phyloP scores from a whole-genome alignment of 257 asterid genomes.

The Echium plantagineum region DNA sequence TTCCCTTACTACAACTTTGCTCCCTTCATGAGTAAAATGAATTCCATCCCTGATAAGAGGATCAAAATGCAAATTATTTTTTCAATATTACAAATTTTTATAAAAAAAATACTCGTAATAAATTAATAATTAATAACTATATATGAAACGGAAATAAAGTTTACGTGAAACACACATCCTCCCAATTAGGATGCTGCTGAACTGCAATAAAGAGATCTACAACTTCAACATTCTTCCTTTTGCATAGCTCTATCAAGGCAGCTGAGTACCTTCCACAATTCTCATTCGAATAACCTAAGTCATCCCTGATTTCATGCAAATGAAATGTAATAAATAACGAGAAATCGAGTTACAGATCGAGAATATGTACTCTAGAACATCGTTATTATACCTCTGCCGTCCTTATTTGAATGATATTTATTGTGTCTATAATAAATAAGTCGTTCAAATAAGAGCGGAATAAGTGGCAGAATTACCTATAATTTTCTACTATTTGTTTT shows the following conservation, averaged over 20 bases:
- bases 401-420: too few relatives aligned
- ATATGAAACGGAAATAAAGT: conserved; percentile 1
- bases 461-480: neutral
- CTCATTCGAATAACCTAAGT: neutral
- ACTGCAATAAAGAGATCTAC: conserved; percentile 33
- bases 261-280: neutral
- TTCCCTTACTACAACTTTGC: conserved; percentile 44
- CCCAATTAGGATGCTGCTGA: conserved; percentile 40
- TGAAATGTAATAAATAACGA: neutral
- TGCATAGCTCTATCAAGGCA: neutral
- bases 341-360: too few relatives aligned
- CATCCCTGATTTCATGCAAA: neutral
- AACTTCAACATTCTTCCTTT: neutral
- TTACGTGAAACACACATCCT: conserved; percentile 36
- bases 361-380: too few relatives aligned
- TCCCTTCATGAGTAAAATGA: conserved; percentile 45
- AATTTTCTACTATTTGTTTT: neutral
- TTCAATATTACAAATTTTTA: too few relatives aligned
- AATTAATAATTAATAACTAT: too few relatives aligned
- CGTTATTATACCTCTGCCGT: too few relatives aligned
- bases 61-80: neutral
- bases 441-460: too few relatives aligned
- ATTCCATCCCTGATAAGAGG: conserved; percentile 41
- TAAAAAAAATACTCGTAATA: too few relatives aligned
- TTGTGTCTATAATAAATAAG: too few relatives aligned